Evolutionary conservation across 352 stramenopile genomes (phyloP).

Genomic region (Globisporangium nunn): DNA sequence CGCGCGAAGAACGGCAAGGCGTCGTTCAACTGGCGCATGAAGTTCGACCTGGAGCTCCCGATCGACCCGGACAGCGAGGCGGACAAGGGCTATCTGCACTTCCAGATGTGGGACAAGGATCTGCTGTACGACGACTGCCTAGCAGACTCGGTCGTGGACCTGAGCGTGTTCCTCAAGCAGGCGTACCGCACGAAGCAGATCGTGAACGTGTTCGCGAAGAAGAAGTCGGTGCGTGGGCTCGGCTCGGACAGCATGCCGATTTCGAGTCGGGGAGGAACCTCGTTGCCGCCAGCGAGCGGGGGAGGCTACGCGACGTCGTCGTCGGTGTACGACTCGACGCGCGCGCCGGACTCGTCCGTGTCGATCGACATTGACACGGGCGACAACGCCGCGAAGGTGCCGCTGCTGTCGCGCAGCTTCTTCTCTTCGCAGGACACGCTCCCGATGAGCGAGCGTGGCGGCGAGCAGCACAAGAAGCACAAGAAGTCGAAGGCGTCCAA

Average conservation of each 20-base stretch:
- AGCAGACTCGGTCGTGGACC: conserved; percentile 61
- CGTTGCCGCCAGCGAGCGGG: conserved; percentile 3
- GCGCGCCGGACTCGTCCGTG: conserved; percentile 4
- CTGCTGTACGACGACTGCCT: conserved; percentile 73
- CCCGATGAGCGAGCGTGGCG: conserved; percentile 2
- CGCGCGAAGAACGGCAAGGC: conserved; percentile 90
- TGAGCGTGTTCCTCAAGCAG: conserved; percentile 54
- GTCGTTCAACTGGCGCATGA: conserved; percentile 94
- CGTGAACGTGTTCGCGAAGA: conserved; percentile 73
- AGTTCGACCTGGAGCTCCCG: conserved; percentile 87
- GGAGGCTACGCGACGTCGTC: conserved; percentile 14
- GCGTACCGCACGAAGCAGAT: conserved; percentile 59
- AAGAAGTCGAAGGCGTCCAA: conserved; percentile 18
- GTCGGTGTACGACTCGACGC: conserved; percentile 10
- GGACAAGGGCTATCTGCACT: conserved; percentile 62
- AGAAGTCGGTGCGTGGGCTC: conserved; percentile 48
- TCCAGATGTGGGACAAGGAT: conserved; percentile 81
- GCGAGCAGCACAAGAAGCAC: conserved; percentile 7
- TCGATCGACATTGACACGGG: conserved; percentile 18
- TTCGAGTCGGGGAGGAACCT: conserved; percentile 12
- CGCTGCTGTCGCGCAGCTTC: conserved; percentile 10
- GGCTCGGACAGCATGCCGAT: conserved; percentile 24
- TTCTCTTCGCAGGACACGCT: conserved; percentile 11
- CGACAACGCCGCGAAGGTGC: conserved; percentile 10
- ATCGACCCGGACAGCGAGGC: conserved; percentile 57